Conservation (phyloP, 495 filamentous ascomycete species). For the Daldinia bambusicola region DNA sequence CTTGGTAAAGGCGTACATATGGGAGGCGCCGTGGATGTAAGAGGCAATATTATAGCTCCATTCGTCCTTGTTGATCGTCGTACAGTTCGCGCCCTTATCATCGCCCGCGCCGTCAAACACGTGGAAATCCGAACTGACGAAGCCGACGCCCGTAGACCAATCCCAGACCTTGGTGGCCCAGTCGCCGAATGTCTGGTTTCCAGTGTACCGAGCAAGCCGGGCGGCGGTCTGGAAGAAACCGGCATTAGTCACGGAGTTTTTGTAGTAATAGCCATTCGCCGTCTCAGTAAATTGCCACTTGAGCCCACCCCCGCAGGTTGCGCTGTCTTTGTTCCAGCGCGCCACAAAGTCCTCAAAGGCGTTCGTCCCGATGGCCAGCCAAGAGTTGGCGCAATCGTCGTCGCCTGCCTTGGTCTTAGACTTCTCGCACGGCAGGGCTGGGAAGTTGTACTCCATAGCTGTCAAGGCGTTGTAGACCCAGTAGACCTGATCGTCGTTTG, state of each 20-base stretch:
- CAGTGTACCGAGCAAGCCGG: constrained; percentile 79
- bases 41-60: constrained; percentile 82
- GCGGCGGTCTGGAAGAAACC: constrained; percentile 82
- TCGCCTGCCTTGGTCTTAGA: constrained; percentile 60
- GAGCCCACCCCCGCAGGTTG: constrained; percentile 78
- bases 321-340: constrained; percentile 76
- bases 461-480: constrained; percentile 85
- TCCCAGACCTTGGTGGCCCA: constrained; percentile 79
- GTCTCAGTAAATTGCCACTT: constrained; percentile 85
- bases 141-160: constrained; percentile 70
- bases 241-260: constrained; percentile 81
- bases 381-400: constrained; percentile 67
- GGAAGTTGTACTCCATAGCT: constrained; percentile 79
- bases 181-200: constrained; percentile 76
- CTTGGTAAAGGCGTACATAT: constrained; percentile 76
- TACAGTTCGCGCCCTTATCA: constrained; percentile 68
- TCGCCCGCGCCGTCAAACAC: constrained; percentile 78
- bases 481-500: constrained; percentile 89
- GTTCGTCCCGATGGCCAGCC: constrained; percentile 80
- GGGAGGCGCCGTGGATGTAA: constrained; percentile 76
- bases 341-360: constrained; percentile 74
- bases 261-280: constrained; percentile 82
- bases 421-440: constrained; percentile 36
- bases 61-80: constrained; percentile 68
- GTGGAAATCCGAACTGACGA: constrained; percentile 69